Base-by-base conservation (phyloP, 2,329 filamentous ascomycete genomes). In the Trichoderma atrobrunneum region DNA sequence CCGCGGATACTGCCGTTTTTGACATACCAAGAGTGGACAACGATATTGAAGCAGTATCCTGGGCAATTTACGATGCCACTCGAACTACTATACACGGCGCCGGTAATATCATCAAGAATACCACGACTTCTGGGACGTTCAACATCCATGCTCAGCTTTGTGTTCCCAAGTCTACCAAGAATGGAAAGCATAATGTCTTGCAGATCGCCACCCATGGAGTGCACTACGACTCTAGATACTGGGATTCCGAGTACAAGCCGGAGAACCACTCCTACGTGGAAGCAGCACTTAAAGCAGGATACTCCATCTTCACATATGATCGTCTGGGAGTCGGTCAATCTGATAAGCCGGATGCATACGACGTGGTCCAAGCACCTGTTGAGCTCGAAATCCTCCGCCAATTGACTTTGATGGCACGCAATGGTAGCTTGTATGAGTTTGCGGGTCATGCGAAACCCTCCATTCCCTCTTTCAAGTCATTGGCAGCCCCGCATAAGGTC, bases 211-310 rank as follows among this genome's bases (percentile, higher is more conserved):
- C 66, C 6, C 66, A 69, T 8, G 66, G 66, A 61, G 66, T 69
- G 14, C 66, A 69, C 12, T 69, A 69, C 16, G 66, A 69, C 28
- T 69, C 66, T 21, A 60, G 66, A 61, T 69, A 69, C 66, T 69
- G 66, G 66, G 66, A 69, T 28, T 69, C 66, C 28, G 32, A 60
- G 12, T 69, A 69, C 56, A 69, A 60, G 56, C 66, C 66, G 7
- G 66, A 69, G 66, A 61, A 69, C 12, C 66, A 61, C 56, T 69
- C 66, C 14, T 69, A 69, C 48, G 66, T 69, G 26, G 66, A 69
- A 36, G 66, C 66, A 34, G 26, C 66, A 18, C 56, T 69, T 8
- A 43, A 60, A 12, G 66, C 66, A n/a, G 66, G 66, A 69, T 60
- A 69, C 4, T 61, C 66, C 1, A 69, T 69, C 28, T 39, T 69